Base-by-base conservation (phyloP, 106 monocot genomes). In the Amphibolis antarctica region DNA sequence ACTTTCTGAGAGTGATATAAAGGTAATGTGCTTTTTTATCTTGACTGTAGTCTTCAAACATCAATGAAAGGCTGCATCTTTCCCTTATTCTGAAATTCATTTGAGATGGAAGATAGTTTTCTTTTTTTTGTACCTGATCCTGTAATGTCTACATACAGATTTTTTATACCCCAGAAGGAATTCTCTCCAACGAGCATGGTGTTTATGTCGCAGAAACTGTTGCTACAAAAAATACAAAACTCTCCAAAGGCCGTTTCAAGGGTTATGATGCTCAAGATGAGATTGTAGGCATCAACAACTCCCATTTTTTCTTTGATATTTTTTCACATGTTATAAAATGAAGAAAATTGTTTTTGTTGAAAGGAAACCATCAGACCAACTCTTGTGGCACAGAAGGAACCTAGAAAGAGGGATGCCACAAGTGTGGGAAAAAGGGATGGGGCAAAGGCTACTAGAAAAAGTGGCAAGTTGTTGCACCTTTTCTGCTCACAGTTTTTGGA, bases 171-270 rank as follows among this genome's bases (percentile, higher is more conserved):
- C 98, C 85, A 62, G 85, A 87, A 75, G 98, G 98, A 11, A 63
- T 76, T 70, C 64, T 98, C 45, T 91, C 91, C 12, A 79, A 53
- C 56, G 98, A 98, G 70, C 84, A 81, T 71, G 98, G 98, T 63
- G 76, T 98, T 72, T 98, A 91, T 83, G 66, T 98, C 75, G 90
- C 90, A 21, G 98, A 98, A 69, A 61, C 84, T 62, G 66, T 98
- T 53, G 66, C 73, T 27, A 57, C 71, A 20, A 87, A 80, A 69
- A 98, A 91, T 63, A 81, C 55, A 46, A 86, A 80, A 77, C 86
- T 85, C 71, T 69, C 90, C 11, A 91, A 88, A 67, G 96, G 96
- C 25, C 82, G 94, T 65, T 86, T 86, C 47, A 86, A 79, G 55
- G 48, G 54, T 45, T 96, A 96, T 70, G 86, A 78, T 64, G 81